Percentiles rank a stretch among this genome's conserved stretches.
Evolutionary conservation across 2,329 filamentous ascomycete species (phyloP).

Genomic region (Xylariaceae sp.): DNA sequence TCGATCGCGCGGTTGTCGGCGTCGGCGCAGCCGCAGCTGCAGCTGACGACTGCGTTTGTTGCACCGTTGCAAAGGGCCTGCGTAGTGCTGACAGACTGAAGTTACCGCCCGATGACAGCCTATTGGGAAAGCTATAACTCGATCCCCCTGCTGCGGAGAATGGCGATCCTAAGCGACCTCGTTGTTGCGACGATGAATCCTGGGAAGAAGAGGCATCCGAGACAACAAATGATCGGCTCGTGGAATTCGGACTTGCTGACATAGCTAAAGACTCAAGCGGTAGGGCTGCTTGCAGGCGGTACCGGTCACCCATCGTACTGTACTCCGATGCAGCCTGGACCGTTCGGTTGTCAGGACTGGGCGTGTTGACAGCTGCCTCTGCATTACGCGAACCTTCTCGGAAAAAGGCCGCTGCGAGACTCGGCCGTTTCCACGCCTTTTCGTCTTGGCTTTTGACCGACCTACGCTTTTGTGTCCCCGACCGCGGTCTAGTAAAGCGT

Average conservation of each 20-base stretch:
- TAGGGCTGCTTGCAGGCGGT: neutral
- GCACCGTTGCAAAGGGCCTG: conserved; percentile 54
- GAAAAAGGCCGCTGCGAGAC: conserved; percentile 51
- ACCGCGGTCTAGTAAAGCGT: conserved; percentile 45
- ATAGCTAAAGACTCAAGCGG: conserved; percentile 1
- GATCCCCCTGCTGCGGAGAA: conserved; percentile 46
- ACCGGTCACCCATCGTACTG: neutral
- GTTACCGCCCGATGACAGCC: conserved; percentile 43
- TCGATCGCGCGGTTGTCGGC: conserved; percentile 34
- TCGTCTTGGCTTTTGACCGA: conserved; percentile 44
- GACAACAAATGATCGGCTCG: conserved; percentile 19
- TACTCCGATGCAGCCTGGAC: neutral
- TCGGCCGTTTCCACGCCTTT: conserved; percentile 48
- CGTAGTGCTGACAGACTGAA: conserved; percentile 43
- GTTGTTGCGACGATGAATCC: conserved; percentile 34
- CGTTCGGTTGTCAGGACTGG: neutral
- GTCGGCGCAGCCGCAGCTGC: conserved; percentile 26
- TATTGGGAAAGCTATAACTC: conserved; percentile 58
- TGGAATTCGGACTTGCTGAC: neutral
- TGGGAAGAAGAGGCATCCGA: conserved; percentile 18
- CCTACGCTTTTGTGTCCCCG: conserved; percentile 52
- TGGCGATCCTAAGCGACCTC: conserved; percentile 53
- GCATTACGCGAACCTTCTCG: conserved; percentile 21
- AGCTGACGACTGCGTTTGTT: conserved; percentile 39
- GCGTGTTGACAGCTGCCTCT: conserved; percentile 2